A percentile compares a stretch with the other conserved stretches of the same genome.
Conservation (phyloP, 1,284 basidiomycete genomes). For the Irpex sp. region DNA sequence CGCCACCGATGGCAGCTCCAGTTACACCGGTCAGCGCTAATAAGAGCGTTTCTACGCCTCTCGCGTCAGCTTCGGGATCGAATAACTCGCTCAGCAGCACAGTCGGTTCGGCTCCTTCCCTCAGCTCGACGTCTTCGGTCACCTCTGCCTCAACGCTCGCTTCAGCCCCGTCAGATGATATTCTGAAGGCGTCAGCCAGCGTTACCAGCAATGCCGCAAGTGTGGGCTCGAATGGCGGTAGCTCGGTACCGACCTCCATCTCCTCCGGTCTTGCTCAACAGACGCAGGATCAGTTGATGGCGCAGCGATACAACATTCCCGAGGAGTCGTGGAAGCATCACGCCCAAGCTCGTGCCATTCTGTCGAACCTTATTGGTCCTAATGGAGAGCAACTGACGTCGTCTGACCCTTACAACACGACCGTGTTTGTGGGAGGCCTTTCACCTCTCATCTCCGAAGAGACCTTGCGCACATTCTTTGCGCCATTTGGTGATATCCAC, state of each 20-base stretch:
- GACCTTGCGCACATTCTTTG: constrained; percentile 88
- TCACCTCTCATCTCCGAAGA: constrained; percentile 90
- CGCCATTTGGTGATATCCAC: constrained; percentile 91
- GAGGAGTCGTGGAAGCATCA: constrained; percentile 88
- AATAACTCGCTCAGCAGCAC: constrained; percentile 44
- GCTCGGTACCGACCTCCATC: constrained; percentile 42
- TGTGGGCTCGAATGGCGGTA: constrained; percentile 13
- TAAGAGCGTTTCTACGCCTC: constrained; percentile 74
- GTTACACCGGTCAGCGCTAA: constrained; percentile 47
- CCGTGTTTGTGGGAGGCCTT: constrained; percentile 91
- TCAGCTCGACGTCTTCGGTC: constrained; percentile 62
- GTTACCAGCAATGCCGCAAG: constrained; percentile 30
- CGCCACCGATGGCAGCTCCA: constrained; percentile 47
- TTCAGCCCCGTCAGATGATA: constrained; percentile 58
- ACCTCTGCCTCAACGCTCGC: constrained; percentile 54
- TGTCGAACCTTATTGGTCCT: constrained; percentile 84
- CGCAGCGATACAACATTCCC: constrained; percentile 62
- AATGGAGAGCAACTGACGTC: constrained; percentile 87
- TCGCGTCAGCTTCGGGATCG: constrained; percentile 48
- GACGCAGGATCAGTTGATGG: constrained; percentile 47
- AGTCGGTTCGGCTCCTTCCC: constrained; percentile 58
- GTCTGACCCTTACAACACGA: constrained; percentile 92
- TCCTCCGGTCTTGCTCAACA: constrained; percentile 48
- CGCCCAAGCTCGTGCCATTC: constrained; percentile 80
- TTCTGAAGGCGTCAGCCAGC: constrained; percentile 43